phyloP scores from a whole-genome alignment of 2,329 filamentous ascomycete species.

The Capronia epimyces region DNA sequence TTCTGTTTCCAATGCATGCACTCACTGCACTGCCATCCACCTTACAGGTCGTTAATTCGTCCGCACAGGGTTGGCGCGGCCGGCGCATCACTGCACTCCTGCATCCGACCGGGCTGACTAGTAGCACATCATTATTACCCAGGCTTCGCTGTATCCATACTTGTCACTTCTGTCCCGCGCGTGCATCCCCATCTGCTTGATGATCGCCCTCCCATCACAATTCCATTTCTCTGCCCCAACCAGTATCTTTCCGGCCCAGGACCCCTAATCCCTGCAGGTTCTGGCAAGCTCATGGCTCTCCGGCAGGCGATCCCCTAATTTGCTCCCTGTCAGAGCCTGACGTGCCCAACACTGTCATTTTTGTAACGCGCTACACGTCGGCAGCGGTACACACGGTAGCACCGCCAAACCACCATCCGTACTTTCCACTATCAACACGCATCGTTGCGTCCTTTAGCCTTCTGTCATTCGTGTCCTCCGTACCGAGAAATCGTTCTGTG shows the following conservation, averaged over 20 bases:
- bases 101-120: background rate
- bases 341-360: background rate
- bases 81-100: background rate
- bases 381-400: background rate
- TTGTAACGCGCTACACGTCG: background rate
- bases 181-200: background rate
- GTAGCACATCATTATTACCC: background rate
- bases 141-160: background rate
- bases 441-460: background rate
- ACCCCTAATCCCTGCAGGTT: background rate
- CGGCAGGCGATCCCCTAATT: background rate
- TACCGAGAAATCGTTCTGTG: background rate
- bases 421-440: background rate
- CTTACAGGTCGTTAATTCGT: background rate
- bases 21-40: too few species aligned
- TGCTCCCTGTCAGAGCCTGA: background rate
- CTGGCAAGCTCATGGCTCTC: background rate
- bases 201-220: background rate
- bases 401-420: background rate
- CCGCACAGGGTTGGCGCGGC: background rate
- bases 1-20: too few species aligned
- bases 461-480: background rate
- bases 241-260: background rate
- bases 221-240: background rate
- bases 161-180: background rate